Evolutionary conservation across 148 eudicot genomes (phyloP).

Genomic region (Beta vulgaris): DNA sequence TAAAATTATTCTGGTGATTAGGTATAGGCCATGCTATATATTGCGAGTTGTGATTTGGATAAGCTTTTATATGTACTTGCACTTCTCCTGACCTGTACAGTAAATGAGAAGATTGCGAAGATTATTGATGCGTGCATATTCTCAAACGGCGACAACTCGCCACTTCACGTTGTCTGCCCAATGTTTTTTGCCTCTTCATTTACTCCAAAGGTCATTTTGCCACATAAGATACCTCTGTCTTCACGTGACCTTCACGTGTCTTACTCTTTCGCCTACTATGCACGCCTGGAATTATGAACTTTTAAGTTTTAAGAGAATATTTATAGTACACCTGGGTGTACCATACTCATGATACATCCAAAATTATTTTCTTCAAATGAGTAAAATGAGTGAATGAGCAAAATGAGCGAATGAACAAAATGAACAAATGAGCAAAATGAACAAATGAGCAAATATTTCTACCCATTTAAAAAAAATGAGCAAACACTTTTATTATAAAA

Average conservation of each 20-base stretch:
- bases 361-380: no score
- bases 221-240: not conserved
- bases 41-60: not conserved
- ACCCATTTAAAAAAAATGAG: no score
- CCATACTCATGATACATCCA: no score
- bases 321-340: no score
- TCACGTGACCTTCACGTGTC: slow-evolving; percentile 23
- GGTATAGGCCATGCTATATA: not conserved
- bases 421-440: no score
- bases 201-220: slow-evolving; percentile 27
- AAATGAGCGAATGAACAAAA: no score
- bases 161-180: slow-evolving; percentile 15
- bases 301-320: no score
- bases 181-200: slow-evolving; percentile 14
- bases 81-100: no score
- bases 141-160: slow-evolving; percentile 35
- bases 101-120: not conserved
- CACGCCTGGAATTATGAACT: no score
- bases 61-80: not conserved
- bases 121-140: slow-evolving; percentile 13
- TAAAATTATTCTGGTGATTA: not conserved
- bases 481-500: no score
- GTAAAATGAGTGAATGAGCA: no score
- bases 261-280: not conserved
- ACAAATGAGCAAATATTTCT: no score